phyloP scores from a whole-genome alignment of 2,329 filamentous ascomycete species.

The Aspergillus aculeatus region DNA sequence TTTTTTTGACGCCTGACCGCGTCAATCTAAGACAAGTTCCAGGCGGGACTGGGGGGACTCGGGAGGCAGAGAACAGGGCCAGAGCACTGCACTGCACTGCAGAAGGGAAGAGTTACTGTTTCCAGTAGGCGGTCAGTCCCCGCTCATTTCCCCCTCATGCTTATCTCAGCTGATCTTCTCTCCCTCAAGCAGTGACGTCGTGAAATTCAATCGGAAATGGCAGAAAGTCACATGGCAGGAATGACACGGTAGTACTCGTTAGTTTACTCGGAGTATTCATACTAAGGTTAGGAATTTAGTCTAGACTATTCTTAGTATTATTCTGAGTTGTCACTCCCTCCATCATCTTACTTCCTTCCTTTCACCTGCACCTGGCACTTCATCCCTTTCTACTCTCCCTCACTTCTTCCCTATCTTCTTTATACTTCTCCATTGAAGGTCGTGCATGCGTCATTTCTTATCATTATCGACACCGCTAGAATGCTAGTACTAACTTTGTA shows the following conservation, averaged over 20 bases:
- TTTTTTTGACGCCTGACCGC: not conserved
- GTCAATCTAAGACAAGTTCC: not conserved
- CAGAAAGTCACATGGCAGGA: not conserved
- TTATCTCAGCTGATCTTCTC: not conserved
- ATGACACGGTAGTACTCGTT: not conserved
- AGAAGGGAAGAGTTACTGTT: not conserved
- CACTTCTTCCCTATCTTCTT: not conserved
- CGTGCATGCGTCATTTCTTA: not conserved
- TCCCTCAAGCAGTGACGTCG: not conserved
- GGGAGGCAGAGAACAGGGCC: not conserved
- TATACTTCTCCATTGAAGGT: not conserved
- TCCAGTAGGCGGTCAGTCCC: not conserved
- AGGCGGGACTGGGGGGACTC: not conserved
- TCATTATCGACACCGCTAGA: not conserved
- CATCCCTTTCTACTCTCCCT: not conserved
- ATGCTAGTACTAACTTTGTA: not conserved
- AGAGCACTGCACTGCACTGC: too few relatives aligned
- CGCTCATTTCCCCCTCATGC: not conserved
- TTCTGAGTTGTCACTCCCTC: too few relatives aligned
- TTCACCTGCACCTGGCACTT: not conserved
- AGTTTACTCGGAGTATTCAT: too few relatives aligned
- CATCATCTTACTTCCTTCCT: too few relatives aligned
- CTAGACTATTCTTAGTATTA: not conserved
- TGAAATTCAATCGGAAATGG: not conserved
- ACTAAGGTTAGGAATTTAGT: not conserved